phyloP scores from a whole-genome alignment of 257 asterid species.

The Solanum dulcamara region DNA sequence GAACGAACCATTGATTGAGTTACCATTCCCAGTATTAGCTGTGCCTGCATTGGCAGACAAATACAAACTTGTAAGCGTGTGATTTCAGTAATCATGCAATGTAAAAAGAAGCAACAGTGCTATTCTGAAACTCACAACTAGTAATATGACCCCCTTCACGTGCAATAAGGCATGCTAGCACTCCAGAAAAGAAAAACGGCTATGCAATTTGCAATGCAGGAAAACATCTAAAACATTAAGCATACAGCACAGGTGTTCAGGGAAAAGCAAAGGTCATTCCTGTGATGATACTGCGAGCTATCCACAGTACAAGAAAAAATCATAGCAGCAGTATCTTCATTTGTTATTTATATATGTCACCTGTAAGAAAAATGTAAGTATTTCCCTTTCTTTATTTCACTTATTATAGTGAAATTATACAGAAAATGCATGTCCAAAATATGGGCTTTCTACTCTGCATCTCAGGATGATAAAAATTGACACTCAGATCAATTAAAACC shows the following conservation, averaged over 20 bases:
- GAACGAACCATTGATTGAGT: constrained; percentile 78
- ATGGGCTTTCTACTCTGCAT: background rate
- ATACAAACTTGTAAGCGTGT: background rate
- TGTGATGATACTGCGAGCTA: background rate
- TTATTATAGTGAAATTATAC: background rate
- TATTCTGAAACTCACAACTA: background rate
- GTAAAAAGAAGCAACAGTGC: background rate
- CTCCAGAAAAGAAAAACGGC: background rate
- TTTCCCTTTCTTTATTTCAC: background rate
- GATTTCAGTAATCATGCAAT: background rate
- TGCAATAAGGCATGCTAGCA: background rate
- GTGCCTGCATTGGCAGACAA: constrained; percentile 43
- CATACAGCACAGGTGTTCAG: background rate
- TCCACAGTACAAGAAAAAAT: background rate
- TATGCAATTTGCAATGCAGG: background rate
- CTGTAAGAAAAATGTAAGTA: background rate
- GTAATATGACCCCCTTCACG: background rate
- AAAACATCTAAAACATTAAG: background rate
- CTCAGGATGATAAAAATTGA: background rate
- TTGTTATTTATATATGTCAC: background rate
- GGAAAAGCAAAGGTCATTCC: background rate
- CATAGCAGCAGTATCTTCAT: background rate
- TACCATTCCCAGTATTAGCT: constrained; percentile 72
- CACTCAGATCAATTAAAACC: background rate
- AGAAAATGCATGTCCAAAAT: background rate